Evolutionary conservation across 192 early-diverging fungal genomes (phyloP).

Genomic region (Gigaspora rosea): DNA sequence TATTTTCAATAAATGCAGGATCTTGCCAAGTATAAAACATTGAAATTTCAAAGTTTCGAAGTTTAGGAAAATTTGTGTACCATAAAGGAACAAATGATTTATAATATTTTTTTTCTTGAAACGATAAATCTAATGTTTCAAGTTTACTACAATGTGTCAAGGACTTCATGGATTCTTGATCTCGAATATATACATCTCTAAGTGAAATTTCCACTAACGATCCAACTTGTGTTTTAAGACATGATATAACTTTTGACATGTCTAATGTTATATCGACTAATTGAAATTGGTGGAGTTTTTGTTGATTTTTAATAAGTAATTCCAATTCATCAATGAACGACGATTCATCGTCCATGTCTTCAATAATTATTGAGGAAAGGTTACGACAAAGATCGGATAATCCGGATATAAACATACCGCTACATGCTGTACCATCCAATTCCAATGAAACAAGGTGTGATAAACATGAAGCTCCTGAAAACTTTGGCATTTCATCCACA

Average conservation of each 20-base stretch:
- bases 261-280: not conserved
- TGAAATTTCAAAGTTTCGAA: not conserved
- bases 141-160: not conserved
- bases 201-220: not conserved
- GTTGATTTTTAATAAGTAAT: not conserved
- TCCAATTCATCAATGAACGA: not conserved
- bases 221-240: not conserved
- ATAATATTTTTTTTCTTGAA: not conserved
- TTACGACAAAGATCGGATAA: not conserved
- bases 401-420: not conserved
- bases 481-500: not conserved
- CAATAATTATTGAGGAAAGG: not conserved
- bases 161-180: not conserved
- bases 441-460: not conserved
- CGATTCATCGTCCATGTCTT: not conserved
- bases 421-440: not conserved
- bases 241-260: not conserved
- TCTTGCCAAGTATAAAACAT: not conserved
- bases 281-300: not conserved
- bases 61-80: not conserved
- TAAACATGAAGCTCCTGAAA: not conserved
- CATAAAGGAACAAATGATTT: conserved; percentile 1
- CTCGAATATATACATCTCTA: not conserved
- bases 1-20: not conserved
- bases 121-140: not conserved